Conservation (phyloP, 2,329 filamentous ascomycete species). For the Stagonosporopsis rhizophila region DNA sequence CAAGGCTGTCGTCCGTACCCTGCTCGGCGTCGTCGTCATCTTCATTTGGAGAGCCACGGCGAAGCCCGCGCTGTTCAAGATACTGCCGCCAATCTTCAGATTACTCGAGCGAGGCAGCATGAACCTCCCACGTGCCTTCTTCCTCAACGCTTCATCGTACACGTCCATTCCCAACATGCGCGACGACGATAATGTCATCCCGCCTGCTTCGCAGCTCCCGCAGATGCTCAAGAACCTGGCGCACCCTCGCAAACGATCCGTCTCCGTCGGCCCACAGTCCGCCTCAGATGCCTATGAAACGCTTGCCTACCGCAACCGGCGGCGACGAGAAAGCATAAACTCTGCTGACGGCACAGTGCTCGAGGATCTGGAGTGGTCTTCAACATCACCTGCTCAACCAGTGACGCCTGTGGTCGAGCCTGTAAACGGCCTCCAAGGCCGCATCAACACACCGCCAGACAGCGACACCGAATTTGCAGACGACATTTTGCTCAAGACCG, state of each 20-base stretch:
- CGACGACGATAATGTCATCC: slow-evolving; percentile 86
- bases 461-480: slow-evolving; percentile 44
- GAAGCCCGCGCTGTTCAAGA: slow-evolving; percentile 80
- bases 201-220: slow-evolving; percentile 86
- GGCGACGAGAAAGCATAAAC: slow-evolving; percentile 66
- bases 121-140: slow-evolving; percentile 86
- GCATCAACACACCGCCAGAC: slow-evolving; percentile 32
- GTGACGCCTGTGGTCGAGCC: slow-evolving; percentile 43
- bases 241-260: slow-evolving; percentile 78
- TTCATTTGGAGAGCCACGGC: slow-evolving; percentile 90
- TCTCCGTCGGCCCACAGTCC: slow-evolving; percentile 93
- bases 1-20: slow-evolving; percentile 70
- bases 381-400: slow-evolving; percentile 20
- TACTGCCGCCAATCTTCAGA: slow-evolving; percentile 86
- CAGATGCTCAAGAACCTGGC: slow-evolving; percentile 81
- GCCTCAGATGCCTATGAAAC: slow-evolving; percentile 97
- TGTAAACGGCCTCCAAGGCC: slow-evolving; percentile 14
- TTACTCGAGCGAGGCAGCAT: slow-evolving; percentile 80
- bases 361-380: slow-evolving; percentile 35
- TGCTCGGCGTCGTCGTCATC: slow-evolving; percentile 81
- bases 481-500: slow-evolving; percentile 28
- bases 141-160: slow-evolving; percentile 89
- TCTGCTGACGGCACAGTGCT: slow-evolving; percentile 44
- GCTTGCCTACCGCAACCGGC: slow-evolving; percentile 83
- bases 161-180: slow-evolving; percentile 77